These are phyloP conservation scores for Tricholoma saponaceum DNA, from an alignment of 768 basidiomycete species.

Conservation along the genomic window DNA sequence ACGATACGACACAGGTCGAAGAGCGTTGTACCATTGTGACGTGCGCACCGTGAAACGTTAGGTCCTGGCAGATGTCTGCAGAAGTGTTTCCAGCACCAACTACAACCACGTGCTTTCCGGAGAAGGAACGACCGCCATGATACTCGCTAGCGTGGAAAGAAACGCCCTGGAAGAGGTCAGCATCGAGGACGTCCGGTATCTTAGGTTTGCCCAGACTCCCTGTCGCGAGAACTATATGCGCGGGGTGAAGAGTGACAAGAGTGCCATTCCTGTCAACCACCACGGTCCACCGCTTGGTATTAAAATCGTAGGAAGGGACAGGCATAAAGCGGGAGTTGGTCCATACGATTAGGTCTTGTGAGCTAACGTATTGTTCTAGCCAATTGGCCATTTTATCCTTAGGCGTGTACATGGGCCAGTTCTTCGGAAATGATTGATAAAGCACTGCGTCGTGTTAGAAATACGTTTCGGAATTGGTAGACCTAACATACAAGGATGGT, in stretches of 20 bases:
- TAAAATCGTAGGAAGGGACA: constrained; percentile 28
- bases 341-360: constrained; percentile 43
- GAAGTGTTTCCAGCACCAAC: constrained; percentile 38
- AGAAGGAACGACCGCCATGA: constrained; percentile 21
- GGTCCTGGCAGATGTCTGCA: constrained; percentile 36
- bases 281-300: constrained; percentile 29
- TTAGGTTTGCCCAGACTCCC: constrained; percentile 31
- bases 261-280: constrained; percentile 26
- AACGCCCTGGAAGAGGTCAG: constrained; percentile 25
- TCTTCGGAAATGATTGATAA: constrained; percentile 33
- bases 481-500: constrained; percentile 10
- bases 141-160: constrained; percentile 30
- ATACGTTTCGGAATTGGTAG: neutral
- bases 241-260: constrained; percentile 26
- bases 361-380: constrained; percentile 36
- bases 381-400: constrained; percentile 40
- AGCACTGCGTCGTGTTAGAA: constrained; percentile 25
- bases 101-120: constrained; percentile 34
- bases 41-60: constrained; percentile 24
- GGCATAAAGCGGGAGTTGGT: constrained; percentile 29
- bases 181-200: constrained; percentile 23
- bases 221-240: constrained; percentile 36
- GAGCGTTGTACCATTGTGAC: constrained; percentile 43
- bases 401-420: constrained; percentile 38
- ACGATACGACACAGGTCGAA: constrained; percentile 28